phyloP scores from a whole-genome alignment of 768 basidiomycete genomes.

The Tephrocybe sp. region DNA sequence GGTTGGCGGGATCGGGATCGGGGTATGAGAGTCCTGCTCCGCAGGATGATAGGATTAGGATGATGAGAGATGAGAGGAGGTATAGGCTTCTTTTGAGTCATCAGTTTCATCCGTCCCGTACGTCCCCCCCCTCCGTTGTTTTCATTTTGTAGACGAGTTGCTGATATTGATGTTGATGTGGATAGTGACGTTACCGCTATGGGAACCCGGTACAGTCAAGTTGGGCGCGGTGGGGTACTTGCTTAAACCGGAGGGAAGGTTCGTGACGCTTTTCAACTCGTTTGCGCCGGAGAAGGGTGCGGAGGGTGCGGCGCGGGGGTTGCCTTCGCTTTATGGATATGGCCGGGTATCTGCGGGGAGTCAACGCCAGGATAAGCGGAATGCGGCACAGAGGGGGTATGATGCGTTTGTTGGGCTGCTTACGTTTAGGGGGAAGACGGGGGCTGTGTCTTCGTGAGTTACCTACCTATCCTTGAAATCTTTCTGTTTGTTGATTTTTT shows the following conservation, averaged over 20 bases:
- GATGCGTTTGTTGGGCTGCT: constrained; percentile 53
- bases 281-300: constrained; percentile 49
- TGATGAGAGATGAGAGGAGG: constrained; percentile 57
- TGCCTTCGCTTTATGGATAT: constrained; percentile 65
- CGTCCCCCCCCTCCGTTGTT: constrained; percentile 21
- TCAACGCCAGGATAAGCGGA: constrained; percentile 57
- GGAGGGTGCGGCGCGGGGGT: constrained; percentile 37
- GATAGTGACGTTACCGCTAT: constrained; percentile 64
- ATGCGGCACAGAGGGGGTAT: constrained; percentile 52
- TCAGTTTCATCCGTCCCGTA: constrained; percentile 66
- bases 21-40: constrained; percentile 40
- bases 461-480: too few species aligned
- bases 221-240: constrained; percentile 78
- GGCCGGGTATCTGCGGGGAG: constrained; percentile 50
- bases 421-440: constrained; percentile 37
- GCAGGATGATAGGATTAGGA: constrained; percentile 33
- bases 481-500: neutral
- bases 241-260: constrained; percentile 61
- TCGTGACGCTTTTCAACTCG: constrained; percentile 72
- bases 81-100: constrained; percentile 69
- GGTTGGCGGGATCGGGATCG: too few species aligned
- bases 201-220: constrained; percentile 60
- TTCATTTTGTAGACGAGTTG: neutral
- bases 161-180: neutral
- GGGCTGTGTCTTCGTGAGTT: constrained; percentile 42